phyloP scores from a whole-genome alignment of 768 basidiomycete genomes.

The Podaxis sp. region DNA sequence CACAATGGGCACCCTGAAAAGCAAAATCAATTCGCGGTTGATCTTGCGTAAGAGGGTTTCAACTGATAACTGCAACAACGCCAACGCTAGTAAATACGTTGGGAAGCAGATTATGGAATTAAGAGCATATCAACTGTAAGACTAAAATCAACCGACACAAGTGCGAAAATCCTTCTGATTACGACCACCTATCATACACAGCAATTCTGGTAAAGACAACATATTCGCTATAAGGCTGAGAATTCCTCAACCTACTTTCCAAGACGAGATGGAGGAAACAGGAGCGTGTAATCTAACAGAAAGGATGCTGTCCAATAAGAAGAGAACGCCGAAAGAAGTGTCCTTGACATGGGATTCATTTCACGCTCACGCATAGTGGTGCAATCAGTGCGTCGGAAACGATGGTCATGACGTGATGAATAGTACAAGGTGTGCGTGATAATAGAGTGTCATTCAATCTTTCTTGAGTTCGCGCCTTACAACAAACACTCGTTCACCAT shows the following conservation, averaged over 20 bases:
- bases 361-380: background rate
- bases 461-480: slow-evolving; percentile 81
- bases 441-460: slow-evolving; percentile 45
- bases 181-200: background rate
- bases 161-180: background rate
- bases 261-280: background rate
- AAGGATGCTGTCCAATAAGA: background rate
- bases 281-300: slow-evolving; percentile 3
- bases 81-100: too few relatives aligned
- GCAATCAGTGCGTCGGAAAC: background rate
- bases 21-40: background rate
- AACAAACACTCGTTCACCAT: slow-evolving; percentile 76
- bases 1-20: background rate
- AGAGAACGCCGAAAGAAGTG: background rate
- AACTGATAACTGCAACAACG: too few relatives aligned
- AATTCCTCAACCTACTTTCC: background rate
- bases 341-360: background rate
- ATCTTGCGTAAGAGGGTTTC: too few relatives aligned
- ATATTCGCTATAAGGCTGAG: background rate
- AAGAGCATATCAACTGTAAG: background rate
- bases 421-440: slow-evolving; percentile 14
- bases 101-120: background rate
- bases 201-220: background rate
- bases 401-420: slow-evolving; percentile 17
- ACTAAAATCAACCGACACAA: background rate